Conservation (phyloP, 257 asterid genomes). For the Rauvolfia tetraphylla region DNA sequence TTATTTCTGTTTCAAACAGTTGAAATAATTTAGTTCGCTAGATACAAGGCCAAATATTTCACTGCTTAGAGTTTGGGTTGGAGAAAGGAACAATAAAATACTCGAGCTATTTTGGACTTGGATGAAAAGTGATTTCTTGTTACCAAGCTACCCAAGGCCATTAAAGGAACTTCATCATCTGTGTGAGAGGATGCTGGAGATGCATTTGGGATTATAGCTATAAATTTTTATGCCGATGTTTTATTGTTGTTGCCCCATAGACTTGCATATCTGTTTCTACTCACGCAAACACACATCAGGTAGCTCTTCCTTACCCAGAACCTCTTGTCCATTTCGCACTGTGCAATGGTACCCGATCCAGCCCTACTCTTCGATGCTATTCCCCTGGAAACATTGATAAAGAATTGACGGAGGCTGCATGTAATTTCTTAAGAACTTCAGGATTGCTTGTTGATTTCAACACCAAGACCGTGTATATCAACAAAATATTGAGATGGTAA, state of each 20-base stretch:
- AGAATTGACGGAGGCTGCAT: constrained; percentile 69
- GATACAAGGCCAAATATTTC: not conserved
- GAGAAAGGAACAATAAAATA: not conserved
- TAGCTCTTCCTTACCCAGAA: constrained; percentile 69
- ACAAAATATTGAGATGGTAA: constrained; percentile 64
- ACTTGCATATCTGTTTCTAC: not conserved
- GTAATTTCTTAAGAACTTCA: constrained; percentile 50
- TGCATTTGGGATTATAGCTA: not conserved
- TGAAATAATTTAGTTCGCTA: not conserved
- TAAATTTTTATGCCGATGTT: not conserved
- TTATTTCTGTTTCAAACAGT: not conserved
- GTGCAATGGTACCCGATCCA: constrained; percentile 65
- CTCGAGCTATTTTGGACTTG: not conserved
- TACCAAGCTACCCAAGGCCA: not conserved
- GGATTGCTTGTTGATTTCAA: constrained; percentile 57
- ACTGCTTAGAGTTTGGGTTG: not conserved
- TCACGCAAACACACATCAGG: constrained; percentile 28
- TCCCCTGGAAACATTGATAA: constrained; percentile 71
- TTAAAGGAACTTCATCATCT: not conserved
- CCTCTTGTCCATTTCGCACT: constrained; percentile 84
- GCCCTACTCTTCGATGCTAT: constrained; percentile 85
- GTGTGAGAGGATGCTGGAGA: not conserved
- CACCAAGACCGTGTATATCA: constrained; percentile 53
- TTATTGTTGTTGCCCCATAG: not conserved
- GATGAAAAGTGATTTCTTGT: not conserved